phyloP scores from a whole-genome alignment of 495 filamentous ascomycete species.

The Aspergillus haitiensis region DNA sequence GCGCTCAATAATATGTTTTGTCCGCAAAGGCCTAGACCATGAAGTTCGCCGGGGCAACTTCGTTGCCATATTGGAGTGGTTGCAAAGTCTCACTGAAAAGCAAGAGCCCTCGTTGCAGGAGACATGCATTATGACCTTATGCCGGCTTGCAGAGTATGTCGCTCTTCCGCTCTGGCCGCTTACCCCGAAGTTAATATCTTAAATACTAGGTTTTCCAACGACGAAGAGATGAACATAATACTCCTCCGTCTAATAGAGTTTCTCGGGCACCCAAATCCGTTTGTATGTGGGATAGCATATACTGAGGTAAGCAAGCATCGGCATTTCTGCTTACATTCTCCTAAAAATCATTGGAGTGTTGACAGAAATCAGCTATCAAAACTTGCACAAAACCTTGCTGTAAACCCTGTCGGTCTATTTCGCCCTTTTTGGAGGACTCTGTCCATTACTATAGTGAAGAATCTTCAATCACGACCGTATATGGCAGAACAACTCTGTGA shows the following conservation, averaged over 20 bases:
- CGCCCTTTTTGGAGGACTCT: conserved; percentile 84
- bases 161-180: conserved; percentile 11
- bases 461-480: conserved; percentile 75
- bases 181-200: conserved; percentile 4
- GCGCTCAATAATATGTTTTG: conserved; percentile 63
- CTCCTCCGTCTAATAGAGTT: conserved; percentile 82
- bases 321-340: conserved; percentile 6
- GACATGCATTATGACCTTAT: conserved; percentile 80
- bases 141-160: conserved; percentile 68
- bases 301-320: conserved; percentile 60
- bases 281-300: conserved; percentile 76
- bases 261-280: conserved; percentile 76
- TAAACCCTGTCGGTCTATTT: conserved; percentile 66
- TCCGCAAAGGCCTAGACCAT: conserved; percentile 49
- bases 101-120: conserved; percentile 67
- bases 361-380: conserved; percentile 49
- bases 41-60: conserved; percentile 63
- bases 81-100: conserved; percentile 68
- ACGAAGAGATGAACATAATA: conserved; percentile 82
- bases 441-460: conserved; percentile 75
- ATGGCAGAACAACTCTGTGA: conserved; percentile 79
- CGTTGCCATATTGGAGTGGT: conserved; percentile 62
- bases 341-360: conserved; percentile 12
- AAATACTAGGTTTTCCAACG: conserved; percentile 54
- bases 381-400: conserved; percentile 61